phyloP scores from a whole-genome alignment of 2,329 filamentous ascomycete species.

The Domatiomyces globalis region DNA sequence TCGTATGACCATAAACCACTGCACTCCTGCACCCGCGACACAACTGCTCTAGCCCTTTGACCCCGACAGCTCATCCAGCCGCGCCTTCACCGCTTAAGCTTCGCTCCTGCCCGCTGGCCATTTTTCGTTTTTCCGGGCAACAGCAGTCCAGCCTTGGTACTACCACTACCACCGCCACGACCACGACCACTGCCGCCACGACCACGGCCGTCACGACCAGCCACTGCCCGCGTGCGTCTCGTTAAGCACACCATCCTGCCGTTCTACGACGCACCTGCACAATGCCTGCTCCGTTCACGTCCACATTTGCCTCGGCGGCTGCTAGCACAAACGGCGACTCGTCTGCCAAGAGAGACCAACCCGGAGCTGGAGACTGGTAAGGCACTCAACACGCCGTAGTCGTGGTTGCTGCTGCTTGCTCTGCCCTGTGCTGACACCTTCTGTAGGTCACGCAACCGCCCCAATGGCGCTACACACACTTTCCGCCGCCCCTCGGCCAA shows the following conservation, averaged over 20 bases:
- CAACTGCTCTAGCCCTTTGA: neutral
- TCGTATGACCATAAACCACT: neutral
- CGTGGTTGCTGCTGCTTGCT: neutral
- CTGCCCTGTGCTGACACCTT: neutral
- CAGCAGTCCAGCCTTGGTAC: neutral
- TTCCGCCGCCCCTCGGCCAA: constrained; percentile 51
- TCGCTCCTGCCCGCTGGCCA: neutral
- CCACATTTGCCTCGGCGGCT: constrained; percentile 71
- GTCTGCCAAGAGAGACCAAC: constrained; percentile 43
- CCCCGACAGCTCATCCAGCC: neutral
- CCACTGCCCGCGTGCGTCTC: neutral
- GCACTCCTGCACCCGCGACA: neutral
- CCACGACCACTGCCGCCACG: neutral
- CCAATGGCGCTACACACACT: constrained; percentile 53
- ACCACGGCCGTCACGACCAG: neutral
- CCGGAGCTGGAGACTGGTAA: constrained; percentile 57
- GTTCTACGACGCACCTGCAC: constrained; percentile 9
- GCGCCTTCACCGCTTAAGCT: neutral
- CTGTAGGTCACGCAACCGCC: constrained; percentile 44
- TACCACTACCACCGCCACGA: neutral
- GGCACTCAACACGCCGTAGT: neutral
- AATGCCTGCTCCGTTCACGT: constrained; percentile 64
- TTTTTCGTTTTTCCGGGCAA: neutral
- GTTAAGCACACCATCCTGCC: neutral
- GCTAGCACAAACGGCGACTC: constrained; percentile 54